These are phyloP conservation scores for Trichoderma atroviride DNA, from an alignment of 2,329 filamentous ascomycete genomes.

Conservation along the genomic window DNA sequence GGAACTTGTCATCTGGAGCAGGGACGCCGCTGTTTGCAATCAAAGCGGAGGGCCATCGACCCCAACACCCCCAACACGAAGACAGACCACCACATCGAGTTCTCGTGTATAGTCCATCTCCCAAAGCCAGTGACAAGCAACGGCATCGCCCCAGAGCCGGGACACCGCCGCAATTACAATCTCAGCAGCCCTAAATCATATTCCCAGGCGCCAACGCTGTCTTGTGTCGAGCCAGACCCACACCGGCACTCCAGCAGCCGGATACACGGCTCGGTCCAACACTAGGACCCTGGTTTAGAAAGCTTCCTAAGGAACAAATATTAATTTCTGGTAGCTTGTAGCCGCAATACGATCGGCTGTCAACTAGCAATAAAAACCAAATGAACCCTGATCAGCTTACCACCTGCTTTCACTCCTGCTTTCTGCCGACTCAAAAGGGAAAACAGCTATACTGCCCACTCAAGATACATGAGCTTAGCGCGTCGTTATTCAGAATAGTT, in stretches of 20 bases:
- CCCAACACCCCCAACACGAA: slow-evolving; percentile 1
- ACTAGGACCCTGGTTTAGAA: slow-evolving; percentile 25
- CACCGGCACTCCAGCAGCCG: slow-evolving; percentile 20
- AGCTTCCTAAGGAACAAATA: slow-evolving; percentile 21
- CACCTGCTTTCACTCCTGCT: background rate
- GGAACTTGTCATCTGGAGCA: background rate
- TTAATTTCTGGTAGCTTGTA: slow-evolving; percentile 18
- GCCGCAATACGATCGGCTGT: slow-evolving; percentile 20
- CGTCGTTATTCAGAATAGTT: slow-evolving; percentile 5
- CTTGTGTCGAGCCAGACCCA: slow-evolving; percentile 19
- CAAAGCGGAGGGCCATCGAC: background rate
- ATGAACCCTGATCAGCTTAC: slow-evolving; percentile 3
- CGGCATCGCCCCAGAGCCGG: background rate
- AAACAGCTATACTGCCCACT: background rate
- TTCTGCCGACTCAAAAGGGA: background rate
- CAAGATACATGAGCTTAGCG: background rate
- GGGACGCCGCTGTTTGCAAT: background rate
- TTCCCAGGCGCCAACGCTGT: background rate
- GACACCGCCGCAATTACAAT: background rate
- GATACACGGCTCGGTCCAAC: slow-evolving; percentile 28
- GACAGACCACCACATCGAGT: background rate
- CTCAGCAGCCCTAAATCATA: slow-evolving; percentile 17
- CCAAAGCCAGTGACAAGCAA: background rate
- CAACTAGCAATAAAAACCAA: slow-evolving; percentile 11
- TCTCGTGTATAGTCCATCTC: background rate